Percentiles rank a stretch among this genome's conserved stretches.
These are phyloP conservation scores for Scheffersomyces illinoinensis DNA, from an alignment of 1,139 yeast species.

Conservation along the genomic window DNA sequence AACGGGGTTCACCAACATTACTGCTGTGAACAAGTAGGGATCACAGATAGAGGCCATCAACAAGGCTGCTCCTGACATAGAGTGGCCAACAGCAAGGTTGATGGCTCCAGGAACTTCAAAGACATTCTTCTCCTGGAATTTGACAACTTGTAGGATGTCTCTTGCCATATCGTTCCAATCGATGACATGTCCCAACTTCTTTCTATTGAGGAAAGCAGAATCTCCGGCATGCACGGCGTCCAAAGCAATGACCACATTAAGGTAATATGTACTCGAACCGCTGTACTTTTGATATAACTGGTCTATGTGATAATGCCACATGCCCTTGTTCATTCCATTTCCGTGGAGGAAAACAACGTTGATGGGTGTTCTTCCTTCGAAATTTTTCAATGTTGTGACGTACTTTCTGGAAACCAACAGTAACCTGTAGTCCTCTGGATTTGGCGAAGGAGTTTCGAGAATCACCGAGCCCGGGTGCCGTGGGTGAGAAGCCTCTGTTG, in stretches of 20 bases:
- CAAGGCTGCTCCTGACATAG: slow-evolving; percentile 26
- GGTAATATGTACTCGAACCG: slow-evolving; percentile 22
- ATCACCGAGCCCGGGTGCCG: neutral
- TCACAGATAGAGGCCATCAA: slow-evolving; percentile 17
- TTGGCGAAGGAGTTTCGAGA: neutral
- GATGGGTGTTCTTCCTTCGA: slow-evolving; percentile 1
- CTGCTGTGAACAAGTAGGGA: slow-evolving; percentile 5
- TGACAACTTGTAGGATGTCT: slow-evolving; percentile 6
- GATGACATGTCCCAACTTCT: slow-evolving; percentile 4
- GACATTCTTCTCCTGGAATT: slow-evolving; percentile 4
- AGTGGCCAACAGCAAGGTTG: slow-evolving; percentile 12
- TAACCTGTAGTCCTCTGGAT: slow-evolving; percentile 3
- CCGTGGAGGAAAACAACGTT: slow-evolving; percentile 11
- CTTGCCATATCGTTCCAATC: slow-evolving; percentile 10
- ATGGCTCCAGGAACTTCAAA: slow-evolving; percentile 1
- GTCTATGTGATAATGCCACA: slow-evolving; percentile 11
- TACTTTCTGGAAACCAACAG: slow-evolving; percentile 14
- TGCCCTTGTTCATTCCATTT: slow-evolving; percentile 13
- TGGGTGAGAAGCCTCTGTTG: slow-evolving; percentile 3
- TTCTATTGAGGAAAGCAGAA: slow-evolving; percentile 8
- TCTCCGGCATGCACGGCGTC: slow-evolving; percentile 11
- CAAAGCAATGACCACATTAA: slow-evolving; percentile 8
- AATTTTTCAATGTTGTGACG: slow-evolving; percentile 1
- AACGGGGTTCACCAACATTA: slow-evolving; percentile 10
- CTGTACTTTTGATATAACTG: slow-evolving; percentile 4